Evolutionary conservation across 495 filamentous ascomycete genomes (phyloP), one percentile per base, ranked within the genome.

Genomic region (Aspergillus asperescens): DNA sequence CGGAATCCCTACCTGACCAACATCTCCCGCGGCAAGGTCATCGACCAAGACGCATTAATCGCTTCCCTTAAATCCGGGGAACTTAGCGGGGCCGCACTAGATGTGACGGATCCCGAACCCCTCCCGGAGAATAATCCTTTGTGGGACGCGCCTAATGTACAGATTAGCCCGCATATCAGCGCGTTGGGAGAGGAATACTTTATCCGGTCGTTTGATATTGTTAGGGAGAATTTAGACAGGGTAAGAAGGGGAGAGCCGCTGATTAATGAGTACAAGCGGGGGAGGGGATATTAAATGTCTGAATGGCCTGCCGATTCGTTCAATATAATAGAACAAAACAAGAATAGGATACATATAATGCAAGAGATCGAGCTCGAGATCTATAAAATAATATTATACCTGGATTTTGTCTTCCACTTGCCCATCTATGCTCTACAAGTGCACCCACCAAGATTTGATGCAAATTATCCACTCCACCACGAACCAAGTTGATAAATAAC

Each of bases 61-160:
- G 70, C 67, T 0, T 82, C 88, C 3, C 41, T 74, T 12, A 56
- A 66, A 18, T 55, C 54, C 1, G 71, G 66, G 0, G 46, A 57
- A 15, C 63, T 95, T 35, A 69, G 80, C 39, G 89, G 88, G 20
- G 90, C 89, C 0, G 87, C 88, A 31, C 67, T 95, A 19, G 90
- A 95, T 65, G 90, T 94, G 0, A 85, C 88, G 7, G 87, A 92
- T 48, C 90, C 89, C 0, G 90, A 95, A 59, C 90, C 90, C 0
- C 62, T 95, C 57, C 86, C 87, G 0, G 54, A 70, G 22, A 82
- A 85, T 8, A 78, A 84, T 65, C 78, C 82, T 50, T 64, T 95
- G 27, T 93, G 88, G 81, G 79, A 77, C n/a, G 69, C 82, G 57
- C 75, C 80, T 51, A 90, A 92, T 70, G 74, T 87, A 20, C 77